Evolutionary conservation across 805 yeast genomes (phyloP), one percentile per base, ranked within the genome.

Genomic region (Wickerhamia fluorescens): DNA sequence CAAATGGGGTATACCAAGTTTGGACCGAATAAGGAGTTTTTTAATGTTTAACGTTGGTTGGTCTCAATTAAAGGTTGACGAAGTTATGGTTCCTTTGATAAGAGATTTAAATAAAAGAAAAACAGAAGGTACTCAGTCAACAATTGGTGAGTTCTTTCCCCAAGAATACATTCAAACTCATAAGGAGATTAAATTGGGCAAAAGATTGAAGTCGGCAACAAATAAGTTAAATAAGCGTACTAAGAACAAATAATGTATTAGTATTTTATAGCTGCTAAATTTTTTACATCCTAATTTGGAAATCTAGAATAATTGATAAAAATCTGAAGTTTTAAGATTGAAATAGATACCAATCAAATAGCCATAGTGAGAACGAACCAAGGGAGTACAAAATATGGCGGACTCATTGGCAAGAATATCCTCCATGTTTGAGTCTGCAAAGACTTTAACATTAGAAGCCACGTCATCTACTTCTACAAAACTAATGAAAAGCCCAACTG

Each of bases 1-100:
- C 55, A 71, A 71, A 26, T 92, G 98, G 98, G 97, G 96, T 0
- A 57, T 64, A 2, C 96, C 96, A 0, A 86, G 84, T 49, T 55
- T 88, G 34, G 96, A 87, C 42, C 75, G 74, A 40, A 59, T 92
- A 28, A 58, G 96, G 17, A 63, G 73, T 1, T 88, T 72, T 41
- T 60, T 92, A 51, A 71, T 71, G 69, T 62, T 57, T 25, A 74
- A 74, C 25, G 75, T 87, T 6, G 87, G 88, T 3, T 94, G 99
- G 96, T 58, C 70, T 3, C 75, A 75, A 43, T 76, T 68, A 6
- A 68, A 73, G 34, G 78, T 85, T 3, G 94, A 89, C 46, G 88
- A 84, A 44, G 78, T 87, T 3, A 59, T 92, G 48, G 66, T 88
- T 12, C 99, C 98, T 3, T 71, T 92, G 31, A 78, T 92, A 11